Evolutionary conservation across 208 protist genomes (phyloP), one percentile per base, ranked within the genome.

Genomic region (Jaenimonas drosophilae): DNA sequence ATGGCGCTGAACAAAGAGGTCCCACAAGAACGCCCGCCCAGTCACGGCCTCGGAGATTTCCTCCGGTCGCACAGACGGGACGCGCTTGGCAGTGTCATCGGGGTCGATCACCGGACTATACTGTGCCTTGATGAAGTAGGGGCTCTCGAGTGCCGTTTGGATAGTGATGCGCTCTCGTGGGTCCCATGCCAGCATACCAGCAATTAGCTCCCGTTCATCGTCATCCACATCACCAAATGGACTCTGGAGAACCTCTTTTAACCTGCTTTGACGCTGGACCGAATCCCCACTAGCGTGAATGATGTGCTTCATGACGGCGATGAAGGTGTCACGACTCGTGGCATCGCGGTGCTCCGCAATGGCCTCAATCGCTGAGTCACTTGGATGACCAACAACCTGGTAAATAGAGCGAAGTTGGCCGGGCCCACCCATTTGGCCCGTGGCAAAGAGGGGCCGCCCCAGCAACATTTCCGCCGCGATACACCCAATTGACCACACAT

Each of bases 401-500:
- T 97, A 74, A 38, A 98, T 97, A 5, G 66, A 55, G 31, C 91
- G 65, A 12, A 99, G 59, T 63, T 98, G 97, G 16, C 87, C 88
- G 48, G 90, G 75, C 2, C 83, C 78, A 42, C 97, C 96, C 54
- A 92, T 73, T 0, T 66, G 76, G 12, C 67, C 64, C 4, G 73
- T 96, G 46, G 90, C 92, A 52, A 94, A 90, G 51, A 90, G 48
- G 0, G 81, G 77, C 2, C 73, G 56, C 6, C 74, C 76, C 4
- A 80, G 51, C 12, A 96, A 56, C 79, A 96, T 85, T 55, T 96
- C 90, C 1, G 83, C 87, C 7, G 89, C 83, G 23, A 95, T 90
- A 59, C 87, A 95, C 0, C 90, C 90, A 28, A 91, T 75, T 4
- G 83, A 93, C 88, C 90, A 96, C 31, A 96, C 81, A 55, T 96